Conservation (phyloP, 495 filamentous ascomycete genomes). For the Neurospora hispaniola region DNA sequence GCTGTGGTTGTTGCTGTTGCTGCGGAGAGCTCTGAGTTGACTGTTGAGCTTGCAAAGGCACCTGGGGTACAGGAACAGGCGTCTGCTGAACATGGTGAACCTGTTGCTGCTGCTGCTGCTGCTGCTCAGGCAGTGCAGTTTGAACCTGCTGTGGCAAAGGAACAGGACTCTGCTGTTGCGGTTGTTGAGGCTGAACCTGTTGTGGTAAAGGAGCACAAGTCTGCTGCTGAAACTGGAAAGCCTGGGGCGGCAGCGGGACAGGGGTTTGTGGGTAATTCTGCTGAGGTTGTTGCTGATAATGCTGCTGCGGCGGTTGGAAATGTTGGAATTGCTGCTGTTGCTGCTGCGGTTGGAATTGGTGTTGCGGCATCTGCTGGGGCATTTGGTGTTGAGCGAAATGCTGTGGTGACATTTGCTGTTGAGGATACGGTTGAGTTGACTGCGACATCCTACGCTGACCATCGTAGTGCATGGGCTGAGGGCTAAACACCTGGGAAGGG, state of each 20-base stretch:
- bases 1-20: slow-evolving; percentile 8
- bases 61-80: not conserved
- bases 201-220: not conserved
- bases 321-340: not conserved
- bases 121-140: slow-evolving; percentile 1
- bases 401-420: not conserved
- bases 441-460: not conserved
- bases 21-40: not conserved
- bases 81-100: not conserved
- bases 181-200: not conserved
- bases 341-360: slow-evolving; percentile 1
- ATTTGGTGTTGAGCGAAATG: not conserved
- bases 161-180: slow-evolving; percentile 1
- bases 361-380: slow-evolving; percentile 5
- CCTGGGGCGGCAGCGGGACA: slow-evolving; percentile 1
- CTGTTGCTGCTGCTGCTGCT: not conserved
- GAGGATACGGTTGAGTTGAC: not conserved
- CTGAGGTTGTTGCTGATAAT: not conserved
- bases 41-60: not conserved
- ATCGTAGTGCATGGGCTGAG: not conserved
- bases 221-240: slow-evolving; percentile 1
- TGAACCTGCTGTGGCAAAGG: slow-evolving; percentile 2
- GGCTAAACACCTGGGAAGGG: not conserved
- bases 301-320: not conserved
- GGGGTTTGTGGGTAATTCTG: not conserved